Conservation (phyloP, 1,284 basidiomycete genomes). For the Amylostereum areolatum region DNA sequence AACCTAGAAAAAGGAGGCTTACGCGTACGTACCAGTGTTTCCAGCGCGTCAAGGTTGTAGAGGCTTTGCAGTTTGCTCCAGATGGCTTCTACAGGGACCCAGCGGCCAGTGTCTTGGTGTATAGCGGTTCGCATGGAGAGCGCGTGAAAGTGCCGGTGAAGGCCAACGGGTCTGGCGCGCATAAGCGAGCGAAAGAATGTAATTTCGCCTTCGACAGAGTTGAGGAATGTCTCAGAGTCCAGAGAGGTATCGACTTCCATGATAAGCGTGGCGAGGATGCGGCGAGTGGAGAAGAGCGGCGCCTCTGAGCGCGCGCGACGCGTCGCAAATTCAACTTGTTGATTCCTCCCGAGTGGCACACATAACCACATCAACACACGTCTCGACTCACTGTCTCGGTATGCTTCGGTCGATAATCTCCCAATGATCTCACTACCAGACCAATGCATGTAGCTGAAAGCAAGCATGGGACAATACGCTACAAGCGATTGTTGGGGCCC, state of each 20-base stretch:
- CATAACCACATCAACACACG: no score
- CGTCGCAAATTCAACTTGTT: no score
- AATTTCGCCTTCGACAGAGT: constrained; percentile 73
- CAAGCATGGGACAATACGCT: no score
- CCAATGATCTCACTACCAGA: no score
- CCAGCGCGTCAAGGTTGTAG: constrained; percentile 75
- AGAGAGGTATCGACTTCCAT: constrained; percentile 13
- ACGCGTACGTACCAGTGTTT: constrained; percentile 47
- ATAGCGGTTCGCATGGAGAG: constrained; percentile 69
- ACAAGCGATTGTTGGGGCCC: no score
- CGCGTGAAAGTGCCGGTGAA: constrained; percentile 75
- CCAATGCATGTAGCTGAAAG: no score
- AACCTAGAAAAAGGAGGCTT: constrained; percentile 8
- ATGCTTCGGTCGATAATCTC: no score
- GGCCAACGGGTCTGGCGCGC: constrained; percentile 71
- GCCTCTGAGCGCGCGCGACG: no score
- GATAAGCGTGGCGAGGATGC: constrained; percentile 8
- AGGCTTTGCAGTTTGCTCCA: constrained; percentile 70
- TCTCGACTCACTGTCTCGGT: no score
- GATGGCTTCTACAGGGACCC: constrained; percentile 56
- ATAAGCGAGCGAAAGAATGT: constrained; percentile 74
- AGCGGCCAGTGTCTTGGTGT: constrained; percentile 59
- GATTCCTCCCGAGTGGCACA: no score
- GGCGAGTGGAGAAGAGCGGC: no score
- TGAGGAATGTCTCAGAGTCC: constrained; percentile 34